Evolutionary conservation across 1,284 basidiomycete genomes (phyloP), one percentile per base, ranked within the genome.

Genomic region (Cryptococcus sp.): DNA sequence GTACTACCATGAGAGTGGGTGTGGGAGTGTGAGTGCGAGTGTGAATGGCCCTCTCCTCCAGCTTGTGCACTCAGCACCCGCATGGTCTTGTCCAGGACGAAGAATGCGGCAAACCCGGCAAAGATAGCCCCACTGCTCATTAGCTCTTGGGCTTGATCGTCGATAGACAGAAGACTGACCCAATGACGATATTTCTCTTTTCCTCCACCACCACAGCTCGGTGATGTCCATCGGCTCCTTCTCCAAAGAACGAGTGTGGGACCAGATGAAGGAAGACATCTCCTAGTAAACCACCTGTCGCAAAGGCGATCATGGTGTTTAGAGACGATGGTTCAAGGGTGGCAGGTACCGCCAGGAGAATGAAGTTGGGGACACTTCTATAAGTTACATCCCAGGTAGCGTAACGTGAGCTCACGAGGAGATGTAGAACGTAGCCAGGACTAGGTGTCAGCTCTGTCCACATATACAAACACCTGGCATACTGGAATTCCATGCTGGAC

Each of bases 361-460:
- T 90, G 64, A 92, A 88, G 77, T 93, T 93, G 48, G 89, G 90
- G 50, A 91, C 82, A 40, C 88, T 90, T 69, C 10, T 28, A 18
- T 7, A 16, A 28, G 34, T 37, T n/a, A n/a, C n/a, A n/a, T n/a
- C n/a, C n/a, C n/a, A n/a, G n/a, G n/a, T n/a, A n/a, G n/a, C n/a
- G n/a, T 32, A 25, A 19, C 21, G 18, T 22, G 44, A 36, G 78
- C 87, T 69, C 66, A 90, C 88, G 89, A 91, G 79, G 87, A 91
- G 72, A 91, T 91, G 78, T 92, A 91, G 79, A 91, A 91, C 28
- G 89, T 91, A 57, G 86, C 89, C 39, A 91, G 79, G 56, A 92
- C 82, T 83, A 19, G 11, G n/a, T 10, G n/a, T 19, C 39, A 41
- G 10, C 7, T 41, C 19, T 7, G 39, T 41, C 39, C 19, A 41